Evolutionary conservation across 2,329 filamentous ascomycete species (phyloP).

Genomic region (Ascocoryne sarcoides): DNA sequence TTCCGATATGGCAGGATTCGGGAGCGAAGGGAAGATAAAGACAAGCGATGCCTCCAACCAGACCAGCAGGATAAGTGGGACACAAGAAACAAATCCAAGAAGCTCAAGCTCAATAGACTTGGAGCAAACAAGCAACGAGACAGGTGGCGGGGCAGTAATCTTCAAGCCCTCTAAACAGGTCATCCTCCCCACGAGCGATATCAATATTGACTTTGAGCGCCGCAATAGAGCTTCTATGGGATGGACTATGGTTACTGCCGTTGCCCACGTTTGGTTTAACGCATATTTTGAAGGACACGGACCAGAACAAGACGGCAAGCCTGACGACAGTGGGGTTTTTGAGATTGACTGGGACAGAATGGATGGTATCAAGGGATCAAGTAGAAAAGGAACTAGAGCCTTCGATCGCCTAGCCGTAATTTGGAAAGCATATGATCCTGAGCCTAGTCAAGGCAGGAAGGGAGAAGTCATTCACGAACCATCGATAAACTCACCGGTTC

Average conservation of each 20-base stretch:
- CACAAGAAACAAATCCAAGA: not conserved
- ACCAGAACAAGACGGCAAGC: slow-evolving; percentile 55
- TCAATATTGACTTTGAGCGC: slow-evolving; percentile 84
- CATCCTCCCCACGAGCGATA: slow-evolving; percentile 68
- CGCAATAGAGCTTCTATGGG: slow-evolving; percentile 73
- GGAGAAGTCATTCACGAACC: slow-evolving; percentile 54
- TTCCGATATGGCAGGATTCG: slow-evolving; percentile 40
- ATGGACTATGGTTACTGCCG: slow-evolving; percentile 81
- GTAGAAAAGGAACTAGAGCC: slow-evolving; percentile 69
- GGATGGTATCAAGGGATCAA: slow-evolving; percentile 91
- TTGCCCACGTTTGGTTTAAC: slow-evolving; percentile 97
- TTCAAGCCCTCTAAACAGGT: slow-evolving; percentile 64
- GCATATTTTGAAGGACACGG: slow-evolving; percentile 80
- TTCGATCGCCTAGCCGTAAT: slow-evolving; percentile 79
- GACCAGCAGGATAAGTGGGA: slow-evolving; percentile 2
- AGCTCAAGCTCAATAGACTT: slow-evolving; percentile 13
- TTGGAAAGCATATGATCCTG: slow-evolving; percentile 50
- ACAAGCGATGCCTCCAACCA: slow-evolving; percentile 11
- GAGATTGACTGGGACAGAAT: slow-evolving; percentile 68
- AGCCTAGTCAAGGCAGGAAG: slow-evolving; percentile 14
- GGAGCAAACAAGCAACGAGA: slow-evolving; percentile 34
- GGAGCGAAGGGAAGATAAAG: slow-evolving; percentile 18
- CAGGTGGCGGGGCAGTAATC: slow-evolving; percentile 64
- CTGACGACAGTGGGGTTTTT: slow-evolving; percentile 63
- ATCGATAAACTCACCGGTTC: slow-evolving; percentile 55